Evolutionary conservation across 371 early-diverging fungal genomes (phyloP).

Genomic region (Sporodiniella umbellata): DNA sequence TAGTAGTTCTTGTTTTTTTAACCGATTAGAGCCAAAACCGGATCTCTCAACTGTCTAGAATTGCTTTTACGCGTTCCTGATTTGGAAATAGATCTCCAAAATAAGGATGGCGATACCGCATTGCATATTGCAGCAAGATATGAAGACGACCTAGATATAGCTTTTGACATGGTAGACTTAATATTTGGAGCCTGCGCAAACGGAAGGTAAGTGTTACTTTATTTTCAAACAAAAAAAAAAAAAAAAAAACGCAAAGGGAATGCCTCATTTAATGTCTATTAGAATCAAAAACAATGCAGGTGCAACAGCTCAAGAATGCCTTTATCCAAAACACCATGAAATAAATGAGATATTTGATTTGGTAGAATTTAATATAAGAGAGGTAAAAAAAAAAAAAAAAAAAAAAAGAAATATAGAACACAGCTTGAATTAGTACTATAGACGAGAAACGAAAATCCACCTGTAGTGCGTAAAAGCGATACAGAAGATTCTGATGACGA

Average conservation of each 20-base stretch:
- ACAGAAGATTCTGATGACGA: too few relatives aligned
- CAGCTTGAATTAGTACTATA: too few relatives aligned
- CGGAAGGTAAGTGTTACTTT: constrained; percentile 46
- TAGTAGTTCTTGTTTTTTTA: too few relatives aligned
- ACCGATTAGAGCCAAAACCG: constrained; percentile 52
- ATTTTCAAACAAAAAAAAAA: too few relatives aligned
- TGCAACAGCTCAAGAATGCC: constrained; percentile 15
- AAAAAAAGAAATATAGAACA: background rate
- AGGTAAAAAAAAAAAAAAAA: constrained; percentile 9
- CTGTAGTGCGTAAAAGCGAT: too few relatives aligned
- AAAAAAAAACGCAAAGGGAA: too few relatives aligned
- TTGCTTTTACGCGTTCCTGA: constrained; percentile 40
- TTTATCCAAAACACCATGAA: constrained; percentile 20
- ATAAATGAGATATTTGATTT: constrained; percentile 26
- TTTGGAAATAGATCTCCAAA: constrained; percentile 48
- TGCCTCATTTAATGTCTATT: too few relatives aligned
- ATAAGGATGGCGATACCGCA: constrained; percentile 60
- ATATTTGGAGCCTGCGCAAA: constrained; percentile 56
- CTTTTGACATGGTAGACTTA: constrained; percentile 51
- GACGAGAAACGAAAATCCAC: too few relatives aligned
- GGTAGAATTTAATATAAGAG: constrained; percentile 27
- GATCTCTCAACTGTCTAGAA: constrained; percentile 56
- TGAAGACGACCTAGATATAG: constrained; percentile 47
- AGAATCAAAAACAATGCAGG: constrained; percentile 27
- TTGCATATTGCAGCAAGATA: constrained; percentile 62